Conservation (phyloP, 106 monocot species). For the Dactylorhiza incarnata region DNA sequence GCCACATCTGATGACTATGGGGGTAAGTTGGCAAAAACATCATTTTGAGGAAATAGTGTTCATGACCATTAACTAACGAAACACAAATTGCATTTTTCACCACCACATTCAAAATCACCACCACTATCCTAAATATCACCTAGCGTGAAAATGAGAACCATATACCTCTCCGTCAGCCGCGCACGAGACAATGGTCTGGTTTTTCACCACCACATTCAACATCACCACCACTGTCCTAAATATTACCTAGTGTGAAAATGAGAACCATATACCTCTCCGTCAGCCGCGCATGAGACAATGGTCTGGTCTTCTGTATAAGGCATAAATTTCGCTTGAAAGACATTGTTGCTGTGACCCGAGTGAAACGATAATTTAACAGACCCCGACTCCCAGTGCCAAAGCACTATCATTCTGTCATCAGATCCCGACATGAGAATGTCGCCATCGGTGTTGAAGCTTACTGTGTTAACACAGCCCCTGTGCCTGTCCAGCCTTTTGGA, state of each 20-base stretch:
- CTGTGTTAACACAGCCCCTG: conserved; percentile 79
- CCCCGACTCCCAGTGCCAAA: conserved; percentile 81
- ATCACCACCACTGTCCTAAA: not conserved
- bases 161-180: conserved; percentile 83
- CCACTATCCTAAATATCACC: too few relatives aligned
- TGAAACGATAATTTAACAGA: conserved; percentile 37
- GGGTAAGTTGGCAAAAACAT: too few relatives aligned
- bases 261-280: conserved; percentile 58
- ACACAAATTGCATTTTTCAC: too few relatives aligned
- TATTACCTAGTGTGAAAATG: not conserved
- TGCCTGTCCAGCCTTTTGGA: conserved; percentile 59
- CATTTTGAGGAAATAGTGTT: too few relatives aligned
- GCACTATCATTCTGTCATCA: conserved; percentile 59
- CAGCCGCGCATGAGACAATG: conserved; percentile 70
- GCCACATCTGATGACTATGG: too few relatives aligned
- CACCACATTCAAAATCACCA: too few relatives aligned
- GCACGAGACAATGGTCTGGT: conserved; percentile 57
- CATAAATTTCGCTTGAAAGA: conserved; percentile 71
- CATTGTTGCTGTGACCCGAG: conserved; percentile 72
- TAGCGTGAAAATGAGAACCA: not conserved
- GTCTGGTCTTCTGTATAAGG: conserved; percentile 52
- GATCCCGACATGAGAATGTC: conserved; percentile 78
- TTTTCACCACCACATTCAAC: too few relatives aligned
- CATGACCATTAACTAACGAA: too few relatives aligned
- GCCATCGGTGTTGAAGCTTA: conserved; percentile 67